Conservation (phyloP, 768 basidiomycete species). For the Pleurotus tuoliensis region DNA sequence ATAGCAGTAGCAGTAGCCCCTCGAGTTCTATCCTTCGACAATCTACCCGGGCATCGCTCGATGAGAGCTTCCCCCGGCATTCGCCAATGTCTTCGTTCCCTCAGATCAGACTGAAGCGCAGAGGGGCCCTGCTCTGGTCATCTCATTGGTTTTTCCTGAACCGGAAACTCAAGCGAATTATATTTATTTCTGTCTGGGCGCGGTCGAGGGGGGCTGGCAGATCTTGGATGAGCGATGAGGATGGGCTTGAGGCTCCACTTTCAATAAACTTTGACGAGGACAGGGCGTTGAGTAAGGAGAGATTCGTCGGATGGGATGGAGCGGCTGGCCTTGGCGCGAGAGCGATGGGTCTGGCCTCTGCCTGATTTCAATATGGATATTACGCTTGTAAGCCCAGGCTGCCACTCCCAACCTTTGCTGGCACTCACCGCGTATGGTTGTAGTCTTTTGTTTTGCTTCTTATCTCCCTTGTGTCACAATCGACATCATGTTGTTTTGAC, state of each 20-base stretch:
- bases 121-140: constrained; percentile 88
- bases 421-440: background rate
- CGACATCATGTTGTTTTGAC: too few relatives aligned
- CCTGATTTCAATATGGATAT: background rate
- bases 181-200: constrained; percentile 93
- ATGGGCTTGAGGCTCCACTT: constrained; percentile 27
- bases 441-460: too few relatives aligned
- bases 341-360: constrained; percentile 55
- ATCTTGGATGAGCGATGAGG: constrained; percentile 49
- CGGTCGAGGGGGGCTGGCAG: constrained; percentile 58
- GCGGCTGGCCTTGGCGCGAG: constrained; percentile 76
- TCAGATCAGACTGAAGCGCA: constrained; percentile 50
- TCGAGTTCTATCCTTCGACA: constrained; percentile 13
- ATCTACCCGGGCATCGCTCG: constrained; percentile 36
- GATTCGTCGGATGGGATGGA: constrained; percentile 81
- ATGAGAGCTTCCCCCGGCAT: constrained; percentile 33
- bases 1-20: constrained; percentile 30
- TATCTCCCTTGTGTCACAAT: too few relatives aligned
- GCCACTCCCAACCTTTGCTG: too few relatives aligned
- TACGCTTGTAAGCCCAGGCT: too few relatives aligned
- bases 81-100: constrained; percentile 31
- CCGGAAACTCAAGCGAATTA: constrained; percentile 84
- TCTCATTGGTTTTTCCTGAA: constrained; percentile 98
- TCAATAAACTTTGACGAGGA: constrained; percentile 14
- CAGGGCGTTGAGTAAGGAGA: constrained; percentile 43